Evolutionary conservation across 1,284 basidiomycete species (phyloP).

Genomic region (Coriolopsis trogii): DNA sequence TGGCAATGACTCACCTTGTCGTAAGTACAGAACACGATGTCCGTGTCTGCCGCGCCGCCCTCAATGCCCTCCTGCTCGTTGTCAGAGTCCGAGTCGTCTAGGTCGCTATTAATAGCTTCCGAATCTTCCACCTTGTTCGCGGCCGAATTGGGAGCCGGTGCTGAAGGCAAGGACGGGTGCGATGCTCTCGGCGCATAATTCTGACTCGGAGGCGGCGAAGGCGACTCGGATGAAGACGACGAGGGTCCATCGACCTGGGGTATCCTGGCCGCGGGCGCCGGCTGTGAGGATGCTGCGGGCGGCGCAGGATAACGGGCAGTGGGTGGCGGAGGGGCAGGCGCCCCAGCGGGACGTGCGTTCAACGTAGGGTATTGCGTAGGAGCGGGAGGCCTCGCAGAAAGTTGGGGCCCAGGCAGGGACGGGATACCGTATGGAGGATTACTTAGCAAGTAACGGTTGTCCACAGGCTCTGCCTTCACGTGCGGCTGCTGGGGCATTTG

Average conservation of each 20-base stretch:
- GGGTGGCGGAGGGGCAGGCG: conserved; percentile 29
- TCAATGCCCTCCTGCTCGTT: conserved; percentile 78
- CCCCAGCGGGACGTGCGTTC: conserved; percentile 18
- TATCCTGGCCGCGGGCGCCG: conserved; percentile 42
- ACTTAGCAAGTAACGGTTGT: conserved; percentile 62
- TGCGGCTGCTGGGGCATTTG: conserved; percentile 39
- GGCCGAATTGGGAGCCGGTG: conserved; percentile 32
- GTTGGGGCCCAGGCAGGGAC: conserved; percentile 64
- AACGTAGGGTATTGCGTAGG: conserved; percentile 44
- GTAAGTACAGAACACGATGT: conserved; percentile 98
- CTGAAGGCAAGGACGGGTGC: conserved; percentile 41
- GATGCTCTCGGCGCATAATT: conserved; percentile 59
- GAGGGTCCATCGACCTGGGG: conserved; percentile 69
- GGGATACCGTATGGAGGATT: conserved; percentile 55
- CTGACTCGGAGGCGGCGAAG: conserved; percentile 60
- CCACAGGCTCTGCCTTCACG: conserved; percentile 71
- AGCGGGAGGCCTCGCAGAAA: conserved; percentile 49
- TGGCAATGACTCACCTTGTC: conserved; percentile 76
- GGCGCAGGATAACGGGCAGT: conserved; percentile 29
- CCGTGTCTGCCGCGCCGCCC: conserved; percentile 71
- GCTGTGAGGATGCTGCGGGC: conserved; percentile 10
- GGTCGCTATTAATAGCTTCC: conserved; percentile 94
- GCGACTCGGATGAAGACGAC: conserved; percentile 60
- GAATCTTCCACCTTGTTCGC: conserved; percentile 49
- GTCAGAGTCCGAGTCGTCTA: conserved; percentile 92